Evolutionary conservation across 164 flowering plant genomes (phyloP).

Genomic region (Liquidambar formosana): DNA sequence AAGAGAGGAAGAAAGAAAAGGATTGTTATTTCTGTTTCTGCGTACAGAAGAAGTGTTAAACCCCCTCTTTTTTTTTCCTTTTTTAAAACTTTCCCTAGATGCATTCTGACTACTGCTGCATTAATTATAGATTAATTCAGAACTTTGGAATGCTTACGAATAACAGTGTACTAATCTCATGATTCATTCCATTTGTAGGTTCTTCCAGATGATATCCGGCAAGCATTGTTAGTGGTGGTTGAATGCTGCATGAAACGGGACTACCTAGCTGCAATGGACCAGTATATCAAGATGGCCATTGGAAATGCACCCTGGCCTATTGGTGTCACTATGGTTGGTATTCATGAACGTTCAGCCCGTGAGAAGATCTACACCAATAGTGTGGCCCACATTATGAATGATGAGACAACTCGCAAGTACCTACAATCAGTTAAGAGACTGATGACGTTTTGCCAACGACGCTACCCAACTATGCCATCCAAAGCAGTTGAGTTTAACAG

Average conservation of each 20-base stretch:
- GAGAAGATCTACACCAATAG: conserved; percentile 97
- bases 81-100: too few relatives aligned
- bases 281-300: conserved; percentile 90
- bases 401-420: conserved; percentile 96
- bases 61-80: too few relatives aligned
- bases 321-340: conserved; percentile 99
- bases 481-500: conserved; percentile 98
- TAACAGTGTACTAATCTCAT: neutral
- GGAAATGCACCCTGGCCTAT: conserved; percentile 99
- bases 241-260: conserved; percentile 83
- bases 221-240: conserved; percentile 73
- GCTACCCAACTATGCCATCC: conserved; percentile 92
- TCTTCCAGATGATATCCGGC: conserved; percentile 89
- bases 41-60: too few relatives aligned
- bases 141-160: neutral
- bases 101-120: too few relatives aligned
- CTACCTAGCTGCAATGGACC: conserved; percentile 95
- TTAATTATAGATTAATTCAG: neutral
- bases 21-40: too few relatives aligned
- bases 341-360: conserved; percentile 99
- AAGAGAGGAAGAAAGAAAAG: too few relatives aligned
- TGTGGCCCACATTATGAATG: conserved; percentile 99
- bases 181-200: conserved; percentile 36
- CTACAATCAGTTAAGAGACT: conserved; percentile 91
- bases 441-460: conserved; percentile 91